Evolutionary conservation across 1,284 basidiomycete species (phyloP), one percentile per base, ranked within the genome.

Genomic region (Ganoderma resinaceum): DNA sequence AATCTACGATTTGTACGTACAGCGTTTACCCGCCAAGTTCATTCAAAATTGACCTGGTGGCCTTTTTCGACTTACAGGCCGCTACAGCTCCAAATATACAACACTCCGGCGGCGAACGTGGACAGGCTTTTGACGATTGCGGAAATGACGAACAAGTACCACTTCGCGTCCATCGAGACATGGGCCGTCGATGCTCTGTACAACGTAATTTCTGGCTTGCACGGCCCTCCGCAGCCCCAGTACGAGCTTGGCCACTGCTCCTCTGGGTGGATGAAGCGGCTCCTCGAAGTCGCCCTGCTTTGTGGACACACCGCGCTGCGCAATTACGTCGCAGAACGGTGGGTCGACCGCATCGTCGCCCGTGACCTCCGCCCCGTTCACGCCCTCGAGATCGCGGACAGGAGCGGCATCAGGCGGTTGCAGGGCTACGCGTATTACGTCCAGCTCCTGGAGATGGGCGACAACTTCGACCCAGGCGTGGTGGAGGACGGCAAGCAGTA

Each of bases 1-100:
- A 0, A 71, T 87, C 52, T 87, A 87, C 70, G 84, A 84, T 20
- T 68, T 86, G 86, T 86, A 77, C 78, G 86, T 82, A 37, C 29
- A 38, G 26, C 23, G 12, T 16, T 53, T 23, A 38, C 26, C 58
- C 14, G 46, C 14, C 14, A 2, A 2, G 29, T 18, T 18, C 29
- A 5, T 62, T 29, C 40, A 37, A 49, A 26, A 58, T 66, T 72
- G 68, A 70, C 64, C 43, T 16, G 31, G 33, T 61, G 43, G 33
- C 16, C 31, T 5, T 43, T 18, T 40, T 59, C 14, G 20, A 23
- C 33, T 26, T 46, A 40, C 66, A 80, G 79, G 42, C 78, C 79
- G 11, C 70, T 73, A 26, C 76, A 80, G 63, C 69, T 79, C 12
- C 71, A 75, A 52, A 63, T 67, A 20, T 73, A 73, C 65, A 70